phyloP scores from a whole-genome alignment of 116 monocot genomes.

The Zostera marina region DNA sequence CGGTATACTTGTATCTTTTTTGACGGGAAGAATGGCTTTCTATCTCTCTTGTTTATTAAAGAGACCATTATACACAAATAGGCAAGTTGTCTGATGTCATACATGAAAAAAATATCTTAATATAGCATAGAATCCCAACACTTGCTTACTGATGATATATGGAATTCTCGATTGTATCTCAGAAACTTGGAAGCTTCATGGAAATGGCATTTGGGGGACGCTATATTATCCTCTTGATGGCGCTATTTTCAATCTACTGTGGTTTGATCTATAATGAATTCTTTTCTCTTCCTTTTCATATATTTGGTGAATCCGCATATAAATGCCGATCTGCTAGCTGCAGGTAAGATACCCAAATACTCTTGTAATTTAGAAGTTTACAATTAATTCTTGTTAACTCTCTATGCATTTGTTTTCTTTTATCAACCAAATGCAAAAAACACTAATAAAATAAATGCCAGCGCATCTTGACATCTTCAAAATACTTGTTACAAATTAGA shows the following conservation, averaged over 20 bases:
- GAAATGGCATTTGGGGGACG: conserved; percentile 99
- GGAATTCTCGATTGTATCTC: conserved; percentile 6
- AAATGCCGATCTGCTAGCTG: conserved; percentile 61
- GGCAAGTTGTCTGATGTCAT: not conserved
- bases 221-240: conserved; percentile 90
- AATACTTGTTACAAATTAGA: too few species aligned
- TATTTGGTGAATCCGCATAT: conserved; percentile 93
- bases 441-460: not conserved
- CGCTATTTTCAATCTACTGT: conserved; percentile 96
- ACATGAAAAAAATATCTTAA: not conserved
- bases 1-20: too few species aligned
- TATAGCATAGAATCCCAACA: not conserved
- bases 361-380: not conserved
- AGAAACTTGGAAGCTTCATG: conserved; percentile 98
- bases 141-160: conserved; percentile 7
- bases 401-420: not conserved
- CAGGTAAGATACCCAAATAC: conserved; percentile 9
- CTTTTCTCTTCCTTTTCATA: conserved; percentile 89
- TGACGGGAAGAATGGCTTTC: too few species aligned
- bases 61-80: too few species aligned
- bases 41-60: too few species aligned
- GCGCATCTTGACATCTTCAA: too few species aligned
- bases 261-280: conserved; percentile 97
- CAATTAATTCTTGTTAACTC: not conserved
- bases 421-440: not conserved